A percentile compares a stretch with the other conserved stretches of the same genome.
These are phyloP conservation scores for Penicillium odoratum DNA, from an alignment of 495 filamentous ascomycete genomes.

Conservation along the genomic window DNA sequence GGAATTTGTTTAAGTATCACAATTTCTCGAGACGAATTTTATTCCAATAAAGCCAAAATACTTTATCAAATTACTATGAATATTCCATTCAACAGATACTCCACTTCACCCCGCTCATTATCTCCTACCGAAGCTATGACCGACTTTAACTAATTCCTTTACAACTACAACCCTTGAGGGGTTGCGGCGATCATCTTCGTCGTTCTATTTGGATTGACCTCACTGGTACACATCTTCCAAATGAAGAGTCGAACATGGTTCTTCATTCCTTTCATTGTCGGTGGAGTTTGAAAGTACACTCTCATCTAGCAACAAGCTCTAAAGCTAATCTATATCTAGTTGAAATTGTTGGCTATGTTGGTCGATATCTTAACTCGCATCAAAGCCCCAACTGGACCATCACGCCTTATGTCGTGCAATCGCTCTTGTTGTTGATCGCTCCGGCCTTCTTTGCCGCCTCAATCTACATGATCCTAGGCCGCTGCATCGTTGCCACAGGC, in stretches of 20 bases:
- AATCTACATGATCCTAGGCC: constrained; percentile 56
- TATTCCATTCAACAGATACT: too few species aligned
- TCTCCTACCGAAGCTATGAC: background rate
- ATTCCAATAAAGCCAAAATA: too few species aligned
- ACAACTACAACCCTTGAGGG: constrained; percentile 14
- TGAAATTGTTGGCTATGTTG: constrained; percentile 7
- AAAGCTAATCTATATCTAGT: background rate
- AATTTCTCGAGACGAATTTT: too few species aligned
- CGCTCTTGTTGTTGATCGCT: constrained; percentile 7
- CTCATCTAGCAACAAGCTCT: too few species aligned
- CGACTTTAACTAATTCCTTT: background rate
- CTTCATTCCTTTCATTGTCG: constrained; percentile 59
- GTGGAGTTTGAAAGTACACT: constrained; percentile 46
- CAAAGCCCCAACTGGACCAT: constrained; percentile 24
- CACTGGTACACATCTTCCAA: constrained; percentile 10
- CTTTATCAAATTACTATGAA: too few species aligned
- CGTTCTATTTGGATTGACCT: constrained; percentile 23
- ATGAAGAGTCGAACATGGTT: constrained; percentile 56
- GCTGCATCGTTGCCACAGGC: constrained; percentile 42
- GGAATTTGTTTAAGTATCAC: too few species aligned
- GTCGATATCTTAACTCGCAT: constrained; percentile 35
- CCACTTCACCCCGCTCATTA: too few species aligned
- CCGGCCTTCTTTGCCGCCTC: constrained; percentile 32
- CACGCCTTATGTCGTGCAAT: constrained; percentile 50
- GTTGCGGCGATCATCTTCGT: constrained; percentile 9